These are phyloP conservation scores for Rhodosporidiobolus odoratus DNA, from an alignment of 768 basidiomycete genomes.

Conservation along the genomic window DNA sequence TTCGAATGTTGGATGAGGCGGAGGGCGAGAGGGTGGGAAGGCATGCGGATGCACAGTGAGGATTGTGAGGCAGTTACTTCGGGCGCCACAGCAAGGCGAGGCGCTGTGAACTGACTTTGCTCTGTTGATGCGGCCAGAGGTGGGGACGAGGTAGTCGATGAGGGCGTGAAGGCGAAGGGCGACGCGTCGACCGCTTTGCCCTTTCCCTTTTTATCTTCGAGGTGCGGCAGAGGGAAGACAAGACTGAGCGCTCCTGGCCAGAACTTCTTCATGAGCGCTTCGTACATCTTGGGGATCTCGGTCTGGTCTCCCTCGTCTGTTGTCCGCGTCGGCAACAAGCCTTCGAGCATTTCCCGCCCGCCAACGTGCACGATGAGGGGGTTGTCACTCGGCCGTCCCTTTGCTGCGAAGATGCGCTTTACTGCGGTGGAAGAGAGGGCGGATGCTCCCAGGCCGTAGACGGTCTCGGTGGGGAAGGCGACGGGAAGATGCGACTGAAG, in stretches of 20 bases:
- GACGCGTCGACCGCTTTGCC: neutral
- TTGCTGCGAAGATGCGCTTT: slow-evolving; percentile 72
- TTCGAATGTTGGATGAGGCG: slow-evolving; percentile 73
- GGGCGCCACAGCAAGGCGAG: slow-evolving; percentile 55
- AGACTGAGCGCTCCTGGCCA: slow-evolving; percentile 95
- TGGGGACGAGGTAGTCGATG: slow-evolving; percentile 42
- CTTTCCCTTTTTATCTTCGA: neutral
- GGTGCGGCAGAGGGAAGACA: slow-evolving; percentile 61
- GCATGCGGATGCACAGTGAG: slow-evolving; percentile 87
- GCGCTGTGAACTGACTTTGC: neutral
- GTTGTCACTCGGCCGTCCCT: slow-evolving; percentile 90
- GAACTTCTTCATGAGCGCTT: slow-evolving; percentile 69
- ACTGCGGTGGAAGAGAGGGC: slow-evolving; percentile 62
- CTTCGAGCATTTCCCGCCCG: slow-evolving; percentile 69
- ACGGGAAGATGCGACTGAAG: slow-evolving; percentile 49
- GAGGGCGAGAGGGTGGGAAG: slow-evolving; percentile 84
- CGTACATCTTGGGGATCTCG: slow-evolving; percentile 60
- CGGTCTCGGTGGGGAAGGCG: slow-evolving; percentile 95
- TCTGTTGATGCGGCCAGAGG: neutral
- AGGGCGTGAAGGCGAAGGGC: neutral
- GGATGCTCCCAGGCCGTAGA: slow-evolving; percentile 91
- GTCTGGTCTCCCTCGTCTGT: neutral
- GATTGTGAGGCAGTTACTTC: slow-evolving; percentile 72
- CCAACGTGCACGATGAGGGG: slow-evolving; percentile 96
- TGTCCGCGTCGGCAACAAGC: slow-evolving; percentile 59